A percentile compares a stretch with the other conserved stretches of the same genome.
These are phyloP conservation scores for Alternaria sp. DNA, from an alignment of 2,329 filamentous ascomycete species.

Conservation along the genomic window DNA sequence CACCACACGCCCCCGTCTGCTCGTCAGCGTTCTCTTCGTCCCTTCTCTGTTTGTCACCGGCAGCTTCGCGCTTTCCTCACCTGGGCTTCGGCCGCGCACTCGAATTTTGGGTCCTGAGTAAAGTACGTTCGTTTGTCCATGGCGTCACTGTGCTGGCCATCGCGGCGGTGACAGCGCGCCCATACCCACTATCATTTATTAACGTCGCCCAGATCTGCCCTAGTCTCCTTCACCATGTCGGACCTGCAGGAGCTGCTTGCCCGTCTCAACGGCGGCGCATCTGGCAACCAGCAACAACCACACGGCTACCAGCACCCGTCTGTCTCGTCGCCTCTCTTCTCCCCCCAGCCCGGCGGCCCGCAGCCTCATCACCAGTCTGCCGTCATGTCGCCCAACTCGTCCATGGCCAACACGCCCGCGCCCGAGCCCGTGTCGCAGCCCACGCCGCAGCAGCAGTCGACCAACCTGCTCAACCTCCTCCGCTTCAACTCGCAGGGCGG, in stretches of 20 bases:
- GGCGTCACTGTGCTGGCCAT: slow-evolving; percentile 13
- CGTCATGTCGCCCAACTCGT: slow-evolving; percentile 64
- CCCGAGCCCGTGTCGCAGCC: slow-evolving; percentile 52
- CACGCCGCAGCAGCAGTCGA: slow-evolving; percentile 51
- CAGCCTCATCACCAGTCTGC: slow-evolving; percentile 64
- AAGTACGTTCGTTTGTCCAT: slow-evolving; percentile 23
- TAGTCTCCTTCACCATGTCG: slow-evolving; percentile 43
- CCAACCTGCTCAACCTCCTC: slow-evolving; percentile 68
- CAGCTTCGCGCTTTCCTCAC: slow-evolving; percentile 14
- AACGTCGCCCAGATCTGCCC: slow-evolving; percentile 27
- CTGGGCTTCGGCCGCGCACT: slow-evolving; percentile 24
- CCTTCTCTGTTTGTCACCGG: background rate
- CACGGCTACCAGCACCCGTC: slow-evolving; percentile 58
- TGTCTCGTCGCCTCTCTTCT: slow-evolving; percentile 65
- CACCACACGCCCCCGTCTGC: slow-evolving; percentile 11
- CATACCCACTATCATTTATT: slow-evolving; percentile 9
- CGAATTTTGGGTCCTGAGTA: slow-evolving; percentile 38
- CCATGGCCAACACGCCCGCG: slow-evolving; percentile 52
- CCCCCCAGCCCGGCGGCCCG: slow-evolving; percentile 60
- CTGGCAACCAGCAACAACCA: slow-evolving; percentile 32
- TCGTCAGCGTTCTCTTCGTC: slow-evolving; percentile 12
- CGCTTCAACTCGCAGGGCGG: slow-evolving; percentile 63
- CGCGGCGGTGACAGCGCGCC: slow-evolving; percentile 6
- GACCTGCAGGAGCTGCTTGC: slow-evolving; percentile 54
- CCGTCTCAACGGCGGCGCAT: slow-evolving; percentile 48